Evolutionary conservation across 768 basidiomycete species (phyloP), one percentile per base, ranked within the genome.

Genomic region (Coprinopsis strossmayeri): DNA sequence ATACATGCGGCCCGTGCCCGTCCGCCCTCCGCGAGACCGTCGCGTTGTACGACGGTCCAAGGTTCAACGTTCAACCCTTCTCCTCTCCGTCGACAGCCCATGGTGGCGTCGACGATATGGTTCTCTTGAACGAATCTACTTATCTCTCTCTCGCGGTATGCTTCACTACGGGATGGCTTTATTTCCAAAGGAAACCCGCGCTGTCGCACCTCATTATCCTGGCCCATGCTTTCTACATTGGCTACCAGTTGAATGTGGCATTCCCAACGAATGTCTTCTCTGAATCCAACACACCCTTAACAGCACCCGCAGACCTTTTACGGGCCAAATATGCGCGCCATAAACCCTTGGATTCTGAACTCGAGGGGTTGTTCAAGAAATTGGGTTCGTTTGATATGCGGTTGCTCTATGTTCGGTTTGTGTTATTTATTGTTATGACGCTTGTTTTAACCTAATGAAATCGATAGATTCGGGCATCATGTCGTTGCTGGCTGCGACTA

Each of bases 401-500:
- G 47, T 64, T 69, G 0, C 58, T 75, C 38, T 89, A 86, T 56
- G 69, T 78, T 55, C 72, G 81, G 83, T 83, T 41, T 13, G 73
- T 61, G 37, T 21, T 20, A 12, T 17, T 15, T n/a, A 35, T 15
- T 34, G 3, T 5, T 32, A 7, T 32, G 9, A 32, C 30, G 30
- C 30, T 15, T 7, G 15, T 32, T 32, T 7, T 23, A 45, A 27
- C 10, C n/a, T n/a, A n/a, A n/a, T n/a, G n/a, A n/a, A n/a, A n/a
- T n/a, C n/a, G n/a, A 28, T 53, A 86, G 87, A 49, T 84, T 87
- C 51, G 87, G 87, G 20, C 87, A 89, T 61, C 61, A 71, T 23
- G 76, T 78, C 3, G 62, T 89, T 13, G 68, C 79, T 38, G 73
- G 71, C 5, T 89, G 87, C 63, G 70, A 71, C n/a, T 78, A 82